Evolutionary conservation across 495 filamentous ascomycete species (phyloP), one percentile per base, ranked within the genome.

Genomic region (Lasiosphaeris hirsuta): DNA sequence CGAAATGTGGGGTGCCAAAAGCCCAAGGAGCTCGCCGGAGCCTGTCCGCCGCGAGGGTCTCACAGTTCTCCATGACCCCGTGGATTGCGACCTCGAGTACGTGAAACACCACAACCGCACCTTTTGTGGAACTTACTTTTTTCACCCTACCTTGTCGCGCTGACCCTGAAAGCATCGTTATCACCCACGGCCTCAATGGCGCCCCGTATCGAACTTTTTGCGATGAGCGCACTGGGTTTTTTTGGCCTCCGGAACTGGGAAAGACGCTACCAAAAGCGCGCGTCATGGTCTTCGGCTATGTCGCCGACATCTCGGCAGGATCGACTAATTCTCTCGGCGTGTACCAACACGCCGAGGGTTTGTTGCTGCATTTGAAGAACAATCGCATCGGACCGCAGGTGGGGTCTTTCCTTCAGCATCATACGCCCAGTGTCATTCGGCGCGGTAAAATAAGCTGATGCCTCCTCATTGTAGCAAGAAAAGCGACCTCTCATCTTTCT

Each of bases 211-310:
- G 47, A 9, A 58, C 42, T 15, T 58, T 58, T 38, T 44, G 30
- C 47, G 10, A 51, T 45, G 46, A 49, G 23, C 19, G 14, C 0
- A 58, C 55, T 3, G 55, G 38, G 2, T 58, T 58, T 33, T 58
- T 18, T 30, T 58, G 55, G 55, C 55, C 55, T 3, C 17, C 19
- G 6, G 46, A 58, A 10, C 18, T 58, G 4, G 14, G 36, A 13
- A 50, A 42, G 6, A 17, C 38, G 13, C 38, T 58, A 11, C 55
- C 55, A 10, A 50, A 18, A 9, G 46, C 47, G 1, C 45, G 55
- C 4, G 45, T 58, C 34, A 58, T 58, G 55, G 55, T 58, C 7
- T 58, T 58, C 19, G 55, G 55, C 13, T 58, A 58, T 39, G n/a
- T 58, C 2, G 55, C 55, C 2, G 55, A 58, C 23, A 50, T 51